phyloP scores from a whole-genome alignment of 1,284 basidiomycete species.

The Wallemia mellicola region DNA sequence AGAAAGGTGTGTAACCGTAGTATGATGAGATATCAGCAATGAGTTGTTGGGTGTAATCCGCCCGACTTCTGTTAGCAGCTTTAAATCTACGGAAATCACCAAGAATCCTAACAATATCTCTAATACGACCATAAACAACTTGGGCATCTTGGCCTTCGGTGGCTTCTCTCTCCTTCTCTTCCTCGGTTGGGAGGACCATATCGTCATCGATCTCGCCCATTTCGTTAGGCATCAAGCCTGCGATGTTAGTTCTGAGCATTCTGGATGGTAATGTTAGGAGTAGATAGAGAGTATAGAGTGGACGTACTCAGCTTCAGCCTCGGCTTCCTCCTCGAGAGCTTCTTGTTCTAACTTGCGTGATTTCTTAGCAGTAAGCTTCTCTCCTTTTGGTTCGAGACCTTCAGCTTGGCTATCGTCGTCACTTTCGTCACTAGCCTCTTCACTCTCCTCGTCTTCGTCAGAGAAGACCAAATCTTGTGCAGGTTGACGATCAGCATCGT shows the following conservation, averaged over 20 bases:
- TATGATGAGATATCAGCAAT: slow-evolving; percentile 68
- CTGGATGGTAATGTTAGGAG: too few species aligned
- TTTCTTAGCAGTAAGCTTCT: neutral
- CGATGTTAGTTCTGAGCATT: slow-evolving; percentile 6
- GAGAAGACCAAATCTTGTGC: neutral
- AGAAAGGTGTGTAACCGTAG: slow-evolving; percentile 92
- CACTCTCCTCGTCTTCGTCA: slow-evolving; percentile 5
- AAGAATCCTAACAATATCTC: slow-evolving; percentile 54
- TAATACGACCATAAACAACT: slow-evolving; percentile 60
- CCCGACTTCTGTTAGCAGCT: slow-evolving; percentile 38
- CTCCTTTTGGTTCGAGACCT: neutral
- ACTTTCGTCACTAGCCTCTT: neutral
- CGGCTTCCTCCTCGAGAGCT: slow-evolving; percentile 7
- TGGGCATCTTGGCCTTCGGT: slow-evolving; percentile 44
- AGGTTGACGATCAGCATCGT: neutral
- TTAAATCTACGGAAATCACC: slow-evolving; percentile 36
- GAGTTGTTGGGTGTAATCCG: slow-evolving; percentile 71
- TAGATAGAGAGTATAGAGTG: too few species aligned
- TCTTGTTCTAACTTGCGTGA: slow-evolving; percentile 6
- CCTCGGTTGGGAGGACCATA: slow-evolving; percentile 46
- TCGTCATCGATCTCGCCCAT: slow-evolving; percentile 28
- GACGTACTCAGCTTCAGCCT: slow-evolving; percentile 8
- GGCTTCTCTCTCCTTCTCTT: slow-evolving; percentile 40
- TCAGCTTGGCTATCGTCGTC: neutral
- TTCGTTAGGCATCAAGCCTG: slow-evolving; percentile 15